Evolutionary conservation across 805 yeast genomes (phyloP), one percentile per base, ranked within the genome.

Genomic region (Kodamaea nitidulidarum): DNA sequence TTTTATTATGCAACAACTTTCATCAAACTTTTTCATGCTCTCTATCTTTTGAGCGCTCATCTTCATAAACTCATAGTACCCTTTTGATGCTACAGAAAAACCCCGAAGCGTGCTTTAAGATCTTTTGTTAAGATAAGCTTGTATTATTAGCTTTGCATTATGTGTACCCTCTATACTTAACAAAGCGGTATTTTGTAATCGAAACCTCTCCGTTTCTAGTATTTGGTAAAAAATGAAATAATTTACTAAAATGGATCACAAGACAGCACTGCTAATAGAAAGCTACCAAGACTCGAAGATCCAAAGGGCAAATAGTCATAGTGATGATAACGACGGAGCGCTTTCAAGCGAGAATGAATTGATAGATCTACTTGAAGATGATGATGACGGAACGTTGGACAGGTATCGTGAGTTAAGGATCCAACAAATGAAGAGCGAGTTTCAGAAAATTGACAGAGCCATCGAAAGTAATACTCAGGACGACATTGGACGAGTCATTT

Each of bases 321-420:
- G 53, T 14, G 16, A 10, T 6, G 39, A 36, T 15, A 40, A 41
- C 12, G 41, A 41, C 15, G 46, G 38, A 7, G 21, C 25, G 15
- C 5, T 25, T 4, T 25, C 27, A 25, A 35, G 36, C 8, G 50
- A 44, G 14, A 27, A 43, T 9, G 50, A 45, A 11, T 39, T 53
- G 32, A 48, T 54, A 5, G 56, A 54, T 14, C 58, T 65, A 17
- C 73, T 80, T 28, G 78, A 79, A 28, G 75, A 73, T 25, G 63
- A 60, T 14, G 25, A 27, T 15, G 69, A 66, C 15, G 49, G 34
- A 7, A 17, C 32, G 11, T 27, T 38, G 17, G 41, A 65, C 2
- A 65, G 61, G 15, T 82, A 80, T 50, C 65, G 93, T 56, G 91
- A 81, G 50, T 67, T 69, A 47, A 64, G 95, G 24, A 61, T 84